phyloP scores from a whole-genome alignment of 495 filamentous ascomycete species.

The Lophium mytilinum region DNA sequence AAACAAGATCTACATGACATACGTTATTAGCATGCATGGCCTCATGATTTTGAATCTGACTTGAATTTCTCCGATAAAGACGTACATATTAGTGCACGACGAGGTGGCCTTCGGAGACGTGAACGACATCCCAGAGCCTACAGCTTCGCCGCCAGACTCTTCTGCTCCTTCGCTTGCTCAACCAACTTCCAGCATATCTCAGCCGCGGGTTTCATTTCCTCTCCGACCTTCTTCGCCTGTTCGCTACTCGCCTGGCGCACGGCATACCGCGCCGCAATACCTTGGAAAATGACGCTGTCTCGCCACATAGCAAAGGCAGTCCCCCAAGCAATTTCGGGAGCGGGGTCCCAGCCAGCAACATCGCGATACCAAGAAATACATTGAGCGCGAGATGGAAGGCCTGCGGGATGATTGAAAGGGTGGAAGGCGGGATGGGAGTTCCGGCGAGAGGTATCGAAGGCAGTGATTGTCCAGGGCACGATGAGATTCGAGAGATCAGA shows the following conservation, averaged over 20 bases:
- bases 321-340: constrained; percentile 45
- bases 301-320: constrained; percentile 58
- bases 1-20: too few species aligned
- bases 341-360: constrained; percentile 58
- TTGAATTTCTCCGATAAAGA: too few species aligned
- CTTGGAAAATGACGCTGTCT: constrained; percentile 75
- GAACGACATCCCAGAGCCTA: not conserved
- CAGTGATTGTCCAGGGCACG: constrained; percentile 49
- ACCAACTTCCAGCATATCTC: constrained; percentile 63
- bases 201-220: constrained; percentile 52
- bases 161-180: constrained; percentile 33
- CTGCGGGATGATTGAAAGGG: constrained; percentile 44
- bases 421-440: constrained; percentile 41
- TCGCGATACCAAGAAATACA: constrained; percentile 64
- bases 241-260: constrained; percentile 80
- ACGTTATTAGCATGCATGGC: too few species aligned
- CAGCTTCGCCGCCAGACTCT: constrained; percentile 10
- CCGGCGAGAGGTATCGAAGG: constrained; percentile 17
- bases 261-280: constrained; percentile 74
- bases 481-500: constrained; percentile 74
- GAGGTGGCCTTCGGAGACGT: too few species aligned
- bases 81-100: too few species aligned
- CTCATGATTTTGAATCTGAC: too few species aligned
- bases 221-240: constrained; percentile 59
- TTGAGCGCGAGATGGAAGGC: constrained; percentile 60